Conservation (phyloP, 768 basidiomycete genomes). For the Suillus clintonianus region DNA sequence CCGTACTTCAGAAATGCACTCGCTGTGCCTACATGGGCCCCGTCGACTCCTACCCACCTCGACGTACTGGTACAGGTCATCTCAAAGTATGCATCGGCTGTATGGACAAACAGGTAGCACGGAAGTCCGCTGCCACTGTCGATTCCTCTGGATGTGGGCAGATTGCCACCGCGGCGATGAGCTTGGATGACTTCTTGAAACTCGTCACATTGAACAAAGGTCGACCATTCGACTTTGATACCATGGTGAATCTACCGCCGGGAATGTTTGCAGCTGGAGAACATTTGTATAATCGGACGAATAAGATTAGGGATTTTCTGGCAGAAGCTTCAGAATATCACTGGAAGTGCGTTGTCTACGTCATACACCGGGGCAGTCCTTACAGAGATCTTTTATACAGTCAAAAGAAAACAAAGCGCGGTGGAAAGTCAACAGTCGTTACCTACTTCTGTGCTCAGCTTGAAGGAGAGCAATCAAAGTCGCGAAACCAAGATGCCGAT, state of each 20-base stretch:
- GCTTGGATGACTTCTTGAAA: slow-evolving; percentile 34
- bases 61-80: slow-evolving; percentile 30
- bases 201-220: slow-evolving; percentile 34
- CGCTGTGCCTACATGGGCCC: slow-evolving; percentile 33
- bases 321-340: slow-evolving; percentile 38
- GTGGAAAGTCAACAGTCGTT: slow-evolving; percentile 36
- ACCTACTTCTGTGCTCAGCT: slow-evolving; percentile 38
- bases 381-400: slow-evolving; percentile 12
- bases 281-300: slow-evolving; percentile 37
- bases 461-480: slow-evolving; percentile 36
- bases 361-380: neutral
- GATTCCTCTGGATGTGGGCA: slow-evolving; percentile 32
- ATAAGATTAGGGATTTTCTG: slow-evolving; percentile 35
- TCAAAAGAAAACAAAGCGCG: slow-evolving; percentile 37
- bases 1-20: slow-evolving; percentile 30
- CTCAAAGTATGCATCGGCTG: slow-evolving; percentile 34
- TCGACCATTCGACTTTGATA: slow-evolving; percentile 35
- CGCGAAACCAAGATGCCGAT: slow-evolving; percentile 32
- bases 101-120: slow-evolving; percentile 36
- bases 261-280: slow-evolving; percentile 34
- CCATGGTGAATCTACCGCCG: slow-evolving; percentile 34
- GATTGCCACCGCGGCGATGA: slow-evolving; percentile 37
- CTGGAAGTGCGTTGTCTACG: slow-evolving; percentile 30
- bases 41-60: slow-evolving; percentile 27
- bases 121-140: slow-evolving; percentile 30